Evolutionary conservation across 2,329 filamentous ascomycete genomes (phyloP).

Genomic region (Arthrocladium fulminans): DNA sequence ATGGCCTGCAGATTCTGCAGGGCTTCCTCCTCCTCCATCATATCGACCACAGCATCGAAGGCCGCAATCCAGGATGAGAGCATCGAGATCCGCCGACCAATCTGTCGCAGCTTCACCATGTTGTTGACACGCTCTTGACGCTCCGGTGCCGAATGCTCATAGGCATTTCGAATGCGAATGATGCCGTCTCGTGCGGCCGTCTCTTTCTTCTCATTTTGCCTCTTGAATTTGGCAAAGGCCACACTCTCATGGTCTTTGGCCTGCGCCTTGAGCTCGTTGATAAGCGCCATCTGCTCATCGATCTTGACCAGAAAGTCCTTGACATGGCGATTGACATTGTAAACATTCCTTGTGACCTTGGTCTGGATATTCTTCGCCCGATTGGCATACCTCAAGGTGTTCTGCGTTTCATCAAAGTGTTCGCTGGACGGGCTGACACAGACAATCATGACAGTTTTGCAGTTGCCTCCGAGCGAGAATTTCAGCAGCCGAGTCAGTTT

Average conservation of each 20-base stretch:
- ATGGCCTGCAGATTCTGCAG: slow-evolving; percentile 63
- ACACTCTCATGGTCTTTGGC: slow-evolving; percentile 78
- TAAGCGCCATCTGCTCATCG: slow-evolving; percentile 93
- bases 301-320: slow-evolving; percentile 99
- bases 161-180: slow-evolving; percentile 68
- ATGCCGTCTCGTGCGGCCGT: slow-evolving; percentile 67
- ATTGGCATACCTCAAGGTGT: slow-evolving; percentile 94
- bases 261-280: slow-evolving; percentile 88
- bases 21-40: slow-evolving; percentile 56
- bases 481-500: slow-evolving; percentile 93
- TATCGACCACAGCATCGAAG: slow-evolving; percentile 74
- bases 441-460: slow-evolving; percentile 99
- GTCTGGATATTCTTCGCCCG: slow-evolving; percentile 98
- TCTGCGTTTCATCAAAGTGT: slow-evolving; percentile 97
- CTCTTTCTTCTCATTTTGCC: slow-evolving; percentile 79
- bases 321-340: slow-evolving; percentile 97
- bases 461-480: slow-evolving; percentile 94
- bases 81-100: slow-evolving; percentile 75
- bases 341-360: slow-evolving; percentile 97
- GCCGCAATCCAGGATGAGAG: slow-evolving; percentile 89
- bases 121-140: slow-evolving; percentile 67
- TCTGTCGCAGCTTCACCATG: slow-evolving; percentile 72
- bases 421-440: slow-evolving; percentile 94
- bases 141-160: slow-evolving; percentile 68
- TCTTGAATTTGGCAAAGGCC: slow-evolving; percentile 81